These are phyloP conservation scores for Tephrocybe sp. DNA, from an alignment of 768 basidiomycete species.

Conservation along the genomic window DNA sequence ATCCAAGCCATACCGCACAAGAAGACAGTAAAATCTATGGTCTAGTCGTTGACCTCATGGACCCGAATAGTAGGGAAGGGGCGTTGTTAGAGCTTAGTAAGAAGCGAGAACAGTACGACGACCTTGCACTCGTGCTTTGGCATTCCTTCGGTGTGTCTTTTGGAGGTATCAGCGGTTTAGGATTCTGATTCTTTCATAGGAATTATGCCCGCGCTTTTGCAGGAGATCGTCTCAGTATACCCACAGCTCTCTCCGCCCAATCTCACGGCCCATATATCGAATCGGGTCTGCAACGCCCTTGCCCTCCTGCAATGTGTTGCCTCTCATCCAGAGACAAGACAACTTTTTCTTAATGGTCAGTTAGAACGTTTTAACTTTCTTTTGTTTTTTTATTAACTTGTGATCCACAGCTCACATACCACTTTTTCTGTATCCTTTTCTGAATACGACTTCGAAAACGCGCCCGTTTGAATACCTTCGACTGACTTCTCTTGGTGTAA, in stretches of 20 bases:
- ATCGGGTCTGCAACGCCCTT: constrained; percentile 98
- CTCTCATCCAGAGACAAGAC: constrained; percentile 93
- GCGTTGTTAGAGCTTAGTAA: constrained; percentile 96
- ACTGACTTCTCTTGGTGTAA: constrained; percentile 98
- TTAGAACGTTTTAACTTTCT: constrained; percentile 2
- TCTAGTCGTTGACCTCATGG: constrained; percentile 85
- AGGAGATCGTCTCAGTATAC: constrained; percentile 98
- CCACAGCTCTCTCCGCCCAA: constrained; percentile 93
- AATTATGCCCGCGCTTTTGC: constrained; percentile 95
- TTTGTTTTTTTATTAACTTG: constrained; percentile 41
- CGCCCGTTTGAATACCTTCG: constrained; percentile 99
- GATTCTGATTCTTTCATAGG: constrained; percentile 42
- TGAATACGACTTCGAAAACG: constrained; percentile 98
- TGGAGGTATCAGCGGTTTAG: neutral
- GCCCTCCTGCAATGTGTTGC: constrained; percentile 98
- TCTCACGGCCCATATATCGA: constrained; percentile 95
- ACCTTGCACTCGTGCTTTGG: constrained; percentile 96
- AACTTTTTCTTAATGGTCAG: constrained; percentile 90
- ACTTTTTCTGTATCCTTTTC: constrained; percentile 96
- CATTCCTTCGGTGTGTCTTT: constrained; percentile 83
- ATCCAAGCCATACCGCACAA: constrained; percentile 35
- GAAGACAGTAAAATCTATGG: constrained; percentile 80
- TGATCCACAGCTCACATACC: constrained; percentile 88
- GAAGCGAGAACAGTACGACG: constrained; percentile 98
- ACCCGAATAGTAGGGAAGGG: constrained; percentile 78